Evolutionary conservation across 2,329 filamentous ascomycete genomes (phyloP).

Genomic region (Ceratocystis huliohia): DNA sequence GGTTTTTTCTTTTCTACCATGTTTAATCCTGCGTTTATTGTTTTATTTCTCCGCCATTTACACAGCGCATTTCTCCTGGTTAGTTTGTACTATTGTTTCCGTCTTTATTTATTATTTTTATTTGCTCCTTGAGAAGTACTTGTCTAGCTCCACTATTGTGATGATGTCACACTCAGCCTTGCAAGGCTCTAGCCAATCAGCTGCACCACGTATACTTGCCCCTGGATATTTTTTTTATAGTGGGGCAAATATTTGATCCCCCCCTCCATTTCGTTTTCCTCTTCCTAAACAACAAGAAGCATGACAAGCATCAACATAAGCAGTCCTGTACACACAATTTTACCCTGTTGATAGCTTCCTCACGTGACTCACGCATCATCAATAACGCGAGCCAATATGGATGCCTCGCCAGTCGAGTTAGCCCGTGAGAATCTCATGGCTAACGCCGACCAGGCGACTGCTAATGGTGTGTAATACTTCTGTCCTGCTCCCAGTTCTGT

Average conservation of each 20-base stretch:
- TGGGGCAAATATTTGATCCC: background rate
- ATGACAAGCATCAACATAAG: too few species aligned
- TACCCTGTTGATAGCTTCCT: too few species aligned
- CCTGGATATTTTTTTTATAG: constrained; percentile 3
- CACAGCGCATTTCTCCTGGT: constrained; percentile 15
- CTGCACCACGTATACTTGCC: background rate
- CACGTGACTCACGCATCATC: too few species aligned
- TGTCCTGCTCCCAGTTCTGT: background rate
- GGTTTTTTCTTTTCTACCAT: background rate
- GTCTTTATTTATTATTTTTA: constrained; percentile 9
- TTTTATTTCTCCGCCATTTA: constrained; percentile 13
- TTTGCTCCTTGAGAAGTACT: background rate
- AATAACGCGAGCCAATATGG: constrained; percentile 10
- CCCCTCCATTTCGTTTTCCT: background rate
- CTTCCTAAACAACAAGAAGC: background rate
- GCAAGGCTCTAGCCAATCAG: background rate
- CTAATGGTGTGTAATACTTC: background rate
- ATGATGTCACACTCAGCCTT: constrained; percentile 1
- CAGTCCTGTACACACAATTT: too few species aligned
- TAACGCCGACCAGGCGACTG: background rate
- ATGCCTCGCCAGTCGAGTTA: constrained; percentile 14
- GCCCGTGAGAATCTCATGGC: constrained; percentile 11
- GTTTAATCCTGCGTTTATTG: constrained; percentile 4
- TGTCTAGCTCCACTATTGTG: background rate
- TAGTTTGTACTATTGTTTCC: constrained; percentile 11